Evolutionary conservation across 2,329 filamentous ascomycete genomes (phyloP).

Genomic region (Xylogone sp.): DNA sequence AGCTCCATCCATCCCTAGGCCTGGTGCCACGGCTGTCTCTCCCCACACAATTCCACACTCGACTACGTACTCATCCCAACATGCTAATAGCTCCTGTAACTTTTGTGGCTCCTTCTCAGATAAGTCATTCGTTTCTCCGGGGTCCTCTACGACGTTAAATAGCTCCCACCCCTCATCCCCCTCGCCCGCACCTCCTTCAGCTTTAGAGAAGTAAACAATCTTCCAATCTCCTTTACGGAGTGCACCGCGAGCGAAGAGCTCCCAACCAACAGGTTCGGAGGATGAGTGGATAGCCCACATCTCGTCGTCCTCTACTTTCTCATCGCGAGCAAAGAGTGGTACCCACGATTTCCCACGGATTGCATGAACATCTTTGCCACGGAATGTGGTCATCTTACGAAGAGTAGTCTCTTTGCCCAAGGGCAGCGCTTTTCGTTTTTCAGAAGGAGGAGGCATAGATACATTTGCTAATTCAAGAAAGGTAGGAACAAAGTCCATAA

Average conservation of each 20-base stretch:
- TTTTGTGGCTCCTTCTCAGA: constrained; percentile 36
- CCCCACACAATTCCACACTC: constrained; percentile 30
- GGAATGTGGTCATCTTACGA: constrained; percentile 10
- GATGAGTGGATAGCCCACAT: constrained; percentile 16
- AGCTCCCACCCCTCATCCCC: constrained; percentile 54
- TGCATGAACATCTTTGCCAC: constrained; percentile 25
- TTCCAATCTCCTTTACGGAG: constrained; percentile 55
- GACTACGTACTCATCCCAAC: constrained; percentile 55
- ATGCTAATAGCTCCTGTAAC: constrained; percentile 43
- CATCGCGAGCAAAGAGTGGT: constrained; percentile 21
- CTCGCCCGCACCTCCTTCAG: constrained; percentile 28
- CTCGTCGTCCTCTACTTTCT: constrained; percentile 13
- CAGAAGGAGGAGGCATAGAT: constrained; percentile 19
- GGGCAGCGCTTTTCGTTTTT: constrained; percentile 5
- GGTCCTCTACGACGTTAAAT: constrained; percentile 48
- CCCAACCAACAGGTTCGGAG: constrained; percentile 42
- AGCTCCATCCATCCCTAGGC: constrained; percentile 2
- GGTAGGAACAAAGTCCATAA: constrained; percentile 35
- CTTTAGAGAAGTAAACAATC: constrained; percentile 53
- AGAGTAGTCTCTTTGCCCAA: not conserved
- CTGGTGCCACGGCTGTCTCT: constrained; percentile 7
- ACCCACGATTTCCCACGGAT: constrained; percentile 37
- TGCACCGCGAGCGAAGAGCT: constrained; percentile 46
- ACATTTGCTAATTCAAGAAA: constrained; percentile 31
- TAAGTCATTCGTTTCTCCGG: constrained; percentile 46